A percentile compares a stretch with the other conserved stretches of the same genome.
Conservation (phyloP, 495 filamentous ascomycete species). For the Neurospora sp. region DNA sequence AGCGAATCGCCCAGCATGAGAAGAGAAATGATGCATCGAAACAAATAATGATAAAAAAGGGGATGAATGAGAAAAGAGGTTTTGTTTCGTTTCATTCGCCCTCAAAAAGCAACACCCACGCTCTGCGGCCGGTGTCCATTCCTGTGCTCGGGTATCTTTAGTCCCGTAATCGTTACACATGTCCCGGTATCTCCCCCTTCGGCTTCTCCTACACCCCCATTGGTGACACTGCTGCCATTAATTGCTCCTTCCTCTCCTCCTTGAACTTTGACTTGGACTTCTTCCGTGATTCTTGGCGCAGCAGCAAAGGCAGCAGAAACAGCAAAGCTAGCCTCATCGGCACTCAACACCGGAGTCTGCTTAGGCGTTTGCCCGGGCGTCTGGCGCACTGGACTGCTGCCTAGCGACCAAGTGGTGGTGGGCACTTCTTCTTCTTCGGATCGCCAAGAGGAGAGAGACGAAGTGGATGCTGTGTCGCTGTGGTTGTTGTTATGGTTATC, state of each 20-base stretch:
- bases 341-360: slow-evolving; percentile 15
- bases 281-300: neutral
- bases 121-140: slow-evolving; percentile 8
- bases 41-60: no score
- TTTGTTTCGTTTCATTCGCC: neutral
- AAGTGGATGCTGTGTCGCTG: slow-evolving; percentile 1
- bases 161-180: neutral
- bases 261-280: neutral
- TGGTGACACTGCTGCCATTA: neutral
- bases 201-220: neutral
- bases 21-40: neutral
- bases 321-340: neutral
- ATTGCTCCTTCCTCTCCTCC: neutral
- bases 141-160: neutral
- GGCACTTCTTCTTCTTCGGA: slow-evolving; percentile 29
- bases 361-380: slow-evolving; percentile 15
- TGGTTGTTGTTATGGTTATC: slow-evolving; percentile 6
- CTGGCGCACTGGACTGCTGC: slow-evolving; percentile 27
- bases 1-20: no score
- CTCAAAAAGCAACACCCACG: slow-evolving; percentile 17
- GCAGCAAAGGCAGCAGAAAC: neutral
- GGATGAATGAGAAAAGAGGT: no score
- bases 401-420: slow-evolving; percentile 36
- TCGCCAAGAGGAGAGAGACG: neutral
- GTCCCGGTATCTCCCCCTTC: neutral